These are phyloP conservation scores for Cercospora sp. DNA, from an alignment of 2,329 filamentous ascomycete species.

Conservation along the genomic window DNA sequence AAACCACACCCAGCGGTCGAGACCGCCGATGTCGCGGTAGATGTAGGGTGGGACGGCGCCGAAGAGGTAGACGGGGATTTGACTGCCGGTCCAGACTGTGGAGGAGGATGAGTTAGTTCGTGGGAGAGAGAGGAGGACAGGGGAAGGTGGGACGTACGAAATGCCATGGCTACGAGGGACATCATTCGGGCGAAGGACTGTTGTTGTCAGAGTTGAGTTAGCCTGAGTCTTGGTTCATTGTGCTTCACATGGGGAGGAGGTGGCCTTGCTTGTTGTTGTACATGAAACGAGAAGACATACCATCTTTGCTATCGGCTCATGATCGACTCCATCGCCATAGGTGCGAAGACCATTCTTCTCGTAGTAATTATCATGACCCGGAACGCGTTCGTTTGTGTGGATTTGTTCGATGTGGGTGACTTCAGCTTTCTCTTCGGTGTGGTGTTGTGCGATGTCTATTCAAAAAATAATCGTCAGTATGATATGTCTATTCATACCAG, in stretches of 20 bases:
- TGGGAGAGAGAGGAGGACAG: background rate
- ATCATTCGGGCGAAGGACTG: background rate
- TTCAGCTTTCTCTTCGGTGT: conserved; percentile 9
- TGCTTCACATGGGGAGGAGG: background rate
- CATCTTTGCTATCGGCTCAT: conserved; percentile 27
- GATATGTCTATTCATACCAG: background rate
- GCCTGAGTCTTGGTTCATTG: no score
- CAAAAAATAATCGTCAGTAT: background rate
- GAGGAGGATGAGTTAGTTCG: background rate
- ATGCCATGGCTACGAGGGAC: conserved; percentile 2
- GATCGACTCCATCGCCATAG: conserved; percentile 47
- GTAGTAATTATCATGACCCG: conserved; percentile 22
- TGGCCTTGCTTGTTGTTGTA: background rate
- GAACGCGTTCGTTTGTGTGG: conserved; percentile 41
- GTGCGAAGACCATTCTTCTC: conserved; percentile 50
- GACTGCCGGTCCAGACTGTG: conserved; percentile 59
- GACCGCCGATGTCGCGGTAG: conserved; percentile 27
- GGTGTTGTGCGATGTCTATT: background rate
- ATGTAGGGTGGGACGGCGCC: conserved; percentile 36
- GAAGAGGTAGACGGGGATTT: conserved; percentile 57
- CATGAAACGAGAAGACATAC: background rate
- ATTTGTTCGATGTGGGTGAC: conserved; percentile 39
- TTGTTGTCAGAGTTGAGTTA: background rate
- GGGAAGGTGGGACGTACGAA: background rate
- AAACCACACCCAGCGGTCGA: conserved; percentile 44